phyloP scores from a whole-genome alignment of 352 stramenopile species.

The Pythium folliculosum region DNA sequence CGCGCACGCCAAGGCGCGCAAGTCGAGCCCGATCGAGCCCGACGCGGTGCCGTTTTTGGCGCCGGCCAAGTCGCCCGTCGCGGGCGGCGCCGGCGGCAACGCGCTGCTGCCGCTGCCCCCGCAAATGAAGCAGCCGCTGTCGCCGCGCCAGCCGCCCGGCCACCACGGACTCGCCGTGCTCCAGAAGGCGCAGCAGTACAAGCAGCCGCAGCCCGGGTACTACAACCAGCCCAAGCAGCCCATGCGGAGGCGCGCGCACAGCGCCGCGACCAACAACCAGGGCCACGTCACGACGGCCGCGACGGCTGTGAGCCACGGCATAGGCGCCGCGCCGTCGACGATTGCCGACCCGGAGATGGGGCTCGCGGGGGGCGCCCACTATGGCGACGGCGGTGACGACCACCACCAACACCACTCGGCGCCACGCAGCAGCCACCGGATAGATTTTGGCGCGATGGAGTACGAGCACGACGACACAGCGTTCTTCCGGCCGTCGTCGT shows the following conservation, averaged over 20 bases:
- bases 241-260: constrained; percentile 76
- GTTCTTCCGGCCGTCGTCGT: constrained; percentile 18
- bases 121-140: constrained; percentile 45
- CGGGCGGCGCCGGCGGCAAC: constrained; percentile 4
- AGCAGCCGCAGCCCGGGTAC: constrained; percentile 43
- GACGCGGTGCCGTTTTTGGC: constrained; percentile 76
- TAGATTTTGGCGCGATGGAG: constrained; percentile 33
- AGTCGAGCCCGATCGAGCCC: constrained; percentile 64
- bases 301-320: constrained; percentile 18
- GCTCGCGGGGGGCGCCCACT: constrained; percentile 4
- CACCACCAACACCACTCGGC: constrained; percentile 6
- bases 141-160: constrained; percentile 37
- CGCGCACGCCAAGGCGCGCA: constrained; percentile 34
- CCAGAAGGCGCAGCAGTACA: constrained; percentile 52
- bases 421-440: constrained; percentile 32
- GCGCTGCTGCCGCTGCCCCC: constrained; percentile 35
- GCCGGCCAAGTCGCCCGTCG: constrained; percentile 42
- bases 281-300: constrained; percentile 1
- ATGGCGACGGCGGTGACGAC: not conserved
- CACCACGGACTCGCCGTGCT: constrained; percentile 41
- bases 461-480: constrained; percentile 24
- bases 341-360: constrained; percentile 29
- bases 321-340: constrained; percentile 4
- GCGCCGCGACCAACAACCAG: constrained; percentile 48
- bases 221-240: constrained; percentile 75